Percentiles rank a stretch among this genome's conserved stretches.
Evolutionary conservation across 441 rosid species (phyloP).

Genomic region (Populus tomentosa): DNA sequence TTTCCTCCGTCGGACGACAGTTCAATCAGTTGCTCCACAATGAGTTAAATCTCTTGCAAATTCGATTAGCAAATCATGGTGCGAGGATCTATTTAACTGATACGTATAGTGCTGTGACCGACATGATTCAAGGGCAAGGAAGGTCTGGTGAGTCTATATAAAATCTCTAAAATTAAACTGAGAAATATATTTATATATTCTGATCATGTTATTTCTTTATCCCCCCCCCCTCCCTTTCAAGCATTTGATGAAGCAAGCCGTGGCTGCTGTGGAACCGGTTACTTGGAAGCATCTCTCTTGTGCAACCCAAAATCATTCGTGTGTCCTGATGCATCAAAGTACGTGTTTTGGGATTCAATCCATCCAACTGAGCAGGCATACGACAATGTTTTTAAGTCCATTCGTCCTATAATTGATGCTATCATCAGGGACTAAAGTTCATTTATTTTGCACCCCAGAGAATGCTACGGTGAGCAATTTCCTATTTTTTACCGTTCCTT

Average conservation of each 20-base stretch:
- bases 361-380: conserved; percentile 71
- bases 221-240: conserved; percentile 3
- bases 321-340: conserved; percentile 59
- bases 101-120: conserved; percentile 29
- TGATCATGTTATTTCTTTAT: background rate
- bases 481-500: background rate
- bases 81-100: conserved; percentile 36
- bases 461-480: background rate
- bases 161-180: background rate
- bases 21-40: conserved; percentile 47
- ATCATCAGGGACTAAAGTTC: conserved; percentile 9
- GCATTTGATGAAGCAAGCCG: conserved; percentile 49
- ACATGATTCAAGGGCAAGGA: conserved; percentile 36
- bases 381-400: conserved; percentile 21
- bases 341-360: conserved; percentile 75
- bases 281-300: conserved; percentile 47
- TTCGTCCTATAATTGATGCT: conserved; percentile 24
- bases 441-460: background rate
- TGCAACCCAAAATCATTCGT: conserved; percentile 58
- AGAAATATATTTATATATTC: background rate
- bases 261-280: conserved; percentile 85
- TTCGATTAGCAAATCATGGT: conserved; percentile 27
- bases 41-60: conserved; percentile 34
- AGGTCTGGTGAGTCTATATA: conserved; percentile 33
- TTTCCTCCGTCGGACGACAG: conserved; percentile 36